Evolutionary conservation across 106 monocot genomes (phyloP), one percentile per base, ranked within the genome.

Genomic region (Cymbidium sinense): DNA sequence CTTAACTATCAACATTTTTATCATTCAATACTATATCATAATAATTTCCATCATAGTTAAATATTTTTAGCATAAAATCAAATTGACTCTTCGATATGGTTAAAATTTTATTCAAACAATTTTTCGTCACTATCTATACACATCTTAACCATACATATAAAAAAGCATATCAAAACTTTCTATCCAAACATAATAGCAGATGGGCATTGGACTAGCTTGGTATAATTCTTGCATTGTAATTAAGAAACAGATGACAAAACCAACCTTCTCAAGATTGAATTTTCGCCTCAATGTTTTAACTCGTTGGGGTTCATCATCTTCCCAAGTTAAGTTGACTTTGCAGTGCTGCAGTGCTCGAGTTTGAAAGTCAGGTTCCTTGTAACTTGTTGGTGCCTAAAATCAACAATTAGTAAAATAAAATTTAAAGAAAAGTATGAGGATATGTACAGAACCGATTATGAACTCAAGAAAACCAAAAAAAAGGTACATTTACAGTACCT

Each of bases 291-390:
- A 85, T 33, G 84, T 62, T 70, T 92, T 94, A 34, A 83, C 90
- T 25, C 94, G 88, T 20, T 88, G 74, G 13, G 96, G 89, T 75
- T 92, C 91, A 77, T 98, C 96, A 74, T 88, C 96, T 50, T 98
- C 96, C 96, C 94, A 94, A 1, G 94, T 84, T 75, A 94, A 82
- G 50, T 92, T 94, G 34, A 94, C 94, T 44, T 78, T 86, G 74
- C 88, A 92, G 27, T 94, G 96, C 50, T 98, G 96, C 82, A 92
- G 84, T n/a, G 94, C 94, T 67, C 83, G 76, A 74, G 92, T 98
- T 21, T 87, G 77, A 65, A 90, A 98, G 61, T 94, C 82, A 33
- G 90, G 94, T 61, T 83, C 81, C 83, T 84, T 87, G 78, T 98
- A 98, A 80, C 28, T 87, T 54, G 71, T 64, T 34, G 96, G 94